A percentile compares a stretch with the other conserved stretches of the same genome.
These are phyloP conservation scores for Colletotrichum lindemuthianum DNA, from an alignment of 2,329 filamentous ascomycete genomes.

Conservation along the genomic window DNA sequence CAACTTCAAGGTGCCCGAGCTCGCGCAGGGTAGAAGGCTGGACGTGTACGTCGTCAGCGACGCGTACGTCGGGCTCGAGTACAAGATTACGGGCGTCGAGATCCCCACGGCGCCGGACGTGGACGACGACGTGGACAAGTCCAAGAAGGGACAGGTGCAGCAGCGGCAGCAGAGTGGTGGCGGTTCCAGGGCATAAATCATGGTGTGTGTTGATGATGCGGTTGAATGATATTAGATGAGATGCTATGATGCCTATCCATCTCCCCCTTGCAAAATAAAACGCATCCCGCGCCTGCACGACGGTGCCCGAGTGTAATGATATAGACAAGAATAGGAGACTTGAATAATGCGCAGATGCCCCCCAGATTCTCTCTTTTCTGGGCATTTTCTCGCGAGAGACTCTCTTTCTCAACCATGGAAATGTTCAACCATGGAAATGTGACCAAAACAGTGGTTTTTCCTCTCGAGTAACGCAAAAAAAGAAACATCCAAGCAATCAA, in stretches of 20 bases:
- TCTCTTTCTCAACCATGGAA: too few species aligned
- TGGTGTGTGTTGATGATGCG: neutral
- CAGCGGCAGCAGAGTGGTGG: conserved; percentile 30
- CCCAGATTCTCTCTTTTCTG: neutral
- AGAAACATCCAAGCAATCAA: too few species aligned
- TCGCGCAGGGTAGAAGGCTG: conserved; percentile 66
- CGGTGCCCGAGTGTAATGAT: neutral
- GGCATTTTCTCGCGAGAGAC: too few species aligned
- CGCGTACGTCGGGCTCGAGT: conserved; percentile 81
- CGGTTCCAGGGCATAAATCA: conserved; percentile 14
- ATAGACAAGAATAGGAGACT: neutral
- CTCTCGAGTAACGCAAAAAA: too few species aligned
- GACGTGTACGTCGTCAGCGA: conserved; percentile 86
- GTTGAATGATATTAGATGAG: conserved; percentile 8
- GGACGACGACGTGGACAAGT: conserved; percentile 57
- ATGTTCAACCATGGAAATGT: too few species aligned
- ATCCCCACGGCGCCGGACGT: conserved; percentile 62
- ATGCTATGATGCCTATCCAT: neutral
- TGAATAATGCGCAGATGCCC: neutral
- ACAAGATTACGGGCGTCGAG: conserved; percentile 58
- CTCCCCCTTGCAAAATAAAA: neutral
- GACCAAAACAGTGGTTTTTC: too few species aligned
- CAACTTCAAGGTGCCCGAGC: conserved; percentile 68
- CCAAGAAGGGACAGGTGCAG: conserved; percentile 48
- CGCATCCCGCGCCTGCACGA: neutral